Evolutionary conservation across 2,329 filamentous ascomycete species (phyloP).

Genomic region (Diaporthe destruens): DNA sequence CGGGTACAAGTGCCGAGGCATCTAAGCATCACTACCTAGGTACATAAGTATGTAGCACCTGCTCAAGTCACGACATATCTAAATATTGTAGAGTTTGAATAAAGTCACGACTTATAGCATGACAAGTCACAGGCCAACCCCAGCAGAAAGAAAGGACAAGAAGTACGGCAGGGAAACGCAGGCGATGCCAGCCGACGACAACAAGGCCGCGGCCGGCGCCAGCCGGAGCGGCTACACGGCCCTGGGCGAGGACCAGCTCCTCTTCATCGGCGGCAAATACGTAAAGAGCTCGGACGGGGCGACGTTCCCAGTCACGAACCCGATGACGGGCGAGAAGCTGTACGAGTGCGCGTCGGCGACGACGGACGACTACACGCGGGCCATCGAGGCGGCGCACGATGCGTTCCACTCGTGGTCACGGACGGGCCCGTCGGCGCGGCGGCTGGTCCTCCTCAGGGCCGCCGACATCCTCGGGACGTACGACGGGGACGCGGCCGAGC

Average conservation of each 20-base stretch:
- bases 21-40: too few relatives aligned
- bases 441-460: slow-evolving; percentile 72
- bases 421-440: slow-evolving; percentile 66
- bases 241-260: slow-evolving; percentile 30
- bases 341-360: slow-evolving; percentile 67
- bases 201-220: neutral
- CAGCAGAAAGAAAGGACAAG: slow-evolving; percentile 7
- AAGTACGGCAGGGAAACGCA: slow-evolving; percentile 1
- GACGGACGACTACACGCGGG: slow-evolving; percentile 64
- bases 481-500: slow-evolving; percentile 50
- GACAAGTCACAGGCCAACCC: neutral
- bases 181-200: neutral
- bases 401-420: slow-evolving; percentile 74
- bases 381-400: slow-evolving; percentile 61
- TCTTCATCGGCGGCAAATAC: slow-evolving; percentile 47
- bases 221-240: slow-evolving; percentile 4
- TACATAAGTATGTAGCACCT: too few relatives aligned
- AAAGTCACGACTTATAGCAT: neutral
- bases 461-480: slow-evolving; percentile 69
- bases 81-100: neutral
- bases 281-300: slow-evolving; percentile 43
- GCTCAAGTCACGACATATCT: too few relatives aligned
- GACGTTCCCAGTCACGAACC: slow-evolving; percentile 48
- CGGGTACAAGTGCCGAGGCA: slow-evolving; percentile 5
- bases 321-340: slow-evolving; percentile 60